phyloP scores from a whole-genome alignment of 257 asterid genomes.

The Rehmannia glutinosa region DNA sequence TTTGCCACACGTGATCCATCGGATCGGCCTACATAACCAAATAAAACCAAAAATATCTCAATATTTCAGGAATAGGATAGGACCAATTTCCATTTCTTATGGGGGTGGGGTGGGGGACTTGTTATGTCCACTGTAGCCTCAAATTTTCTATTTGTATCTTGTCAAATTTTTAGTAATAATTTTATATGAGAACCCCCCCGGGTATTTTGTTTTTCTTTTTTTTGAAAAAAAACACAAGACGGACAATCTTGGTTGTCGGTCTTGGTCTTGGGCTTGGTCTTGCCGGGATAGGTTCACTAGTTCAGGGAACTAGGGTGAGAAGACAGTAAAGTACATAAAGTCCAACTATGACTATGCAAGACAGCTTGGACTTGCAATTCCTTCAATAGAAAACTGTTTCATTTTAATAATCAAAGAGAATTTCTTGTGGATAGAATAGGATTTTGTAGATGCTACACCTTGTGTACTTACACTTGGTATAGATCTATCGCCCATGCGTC shows the following conservation, averaged over 20 bases:
- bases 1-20: slow-evolving; percentile 51
- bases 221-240: too few species aligned
- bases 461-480: too few species aligned
- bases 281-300: background rate
- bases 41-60: background rate
- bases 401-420: background rate
- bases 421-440: too few species aligned
- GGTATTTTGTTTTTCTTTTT: too few species aligned
- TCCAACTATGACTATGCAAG: background rate
- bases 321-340: background rate
- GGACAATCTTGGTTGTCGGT: too few species aligned
- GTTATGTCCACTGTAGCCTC: too few species aligned
- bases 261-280: background rate
- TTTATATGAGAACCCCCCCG: background rate
- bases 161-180: background rate
- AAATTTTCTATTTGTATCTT: background rate
- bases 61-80: too few species aligned
- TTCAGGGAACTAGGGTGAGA: background rate
- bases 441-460: too few species aligned
- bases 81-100: too few species aligned
- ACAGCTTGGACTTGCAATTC: background rate
- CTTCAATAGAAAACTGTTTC: background rate
- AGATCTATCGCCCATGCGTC: too few species aligned
- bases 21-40: slow-evolving; percentile 15
- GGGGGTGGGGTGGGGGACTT: too few species aligned